Evolutionary conservation across 2,329 filamentous ascomycete species (phyloP), one percentile per base, ranked within the genome.

Genomic region (Monosporascus sp.): DNA sequence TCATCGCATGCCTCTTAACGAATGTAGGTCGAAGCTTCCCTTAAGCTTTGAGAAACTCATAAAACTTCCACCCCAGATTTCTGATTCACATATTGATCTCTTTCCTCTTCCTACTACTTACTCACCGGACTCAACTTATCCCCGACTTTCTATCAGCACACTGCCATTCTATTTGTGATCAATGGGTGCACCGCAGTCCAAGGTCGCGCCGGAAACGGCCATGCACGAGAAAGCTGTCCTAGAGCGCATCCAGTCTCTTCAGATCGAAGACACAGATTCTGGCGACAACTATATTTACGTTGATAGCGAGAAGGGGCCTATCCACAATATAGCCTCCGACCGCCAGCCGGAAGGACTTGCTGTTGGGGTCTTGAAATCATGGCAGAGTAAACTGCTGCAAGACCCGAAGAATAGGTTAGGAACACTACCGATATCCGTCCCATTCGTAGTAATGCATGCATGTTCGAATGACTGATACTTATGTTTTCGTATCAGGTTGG

Each of bases 391-490:
- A 59, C 71, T 88, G 36, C 74, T 89, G 56, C 71, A 78, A 47
- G 83, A 89, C 63, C 81, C 85, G 18, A 84, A 84, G 72, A 84
- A 79, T 74, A 83, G 80, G 85, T 84, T 57, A 59, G 65, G 54
- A 17, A 18, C 17, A 25, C 22, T 14, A 4, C 20, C 37, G 2
- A 15, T 49, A 6, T 18, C 17, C 9, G 27, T 11, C 9, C 27
- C 8, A 27, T 27, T 27, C 9, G 31, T 34, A 14, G 31, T 14
- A 11, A 34, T 5, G 31, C 11, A 34, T 34, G 14, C 9, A 5
- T 9, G 27, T 31, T 11, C 27, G 9, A 31, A 31, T 34, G 31
- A 14, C 11, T 14, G 11, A 34, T 14, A 11, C 31, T 34, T 34
- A 34, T 34, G 31, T 34, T 14, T 31, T 14, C 31, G 31, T 34